phyloP scores from a whole-genome alignment of 1,284 basidiomycete species.

The Cutaneotrichosporon sp. region DNA sequence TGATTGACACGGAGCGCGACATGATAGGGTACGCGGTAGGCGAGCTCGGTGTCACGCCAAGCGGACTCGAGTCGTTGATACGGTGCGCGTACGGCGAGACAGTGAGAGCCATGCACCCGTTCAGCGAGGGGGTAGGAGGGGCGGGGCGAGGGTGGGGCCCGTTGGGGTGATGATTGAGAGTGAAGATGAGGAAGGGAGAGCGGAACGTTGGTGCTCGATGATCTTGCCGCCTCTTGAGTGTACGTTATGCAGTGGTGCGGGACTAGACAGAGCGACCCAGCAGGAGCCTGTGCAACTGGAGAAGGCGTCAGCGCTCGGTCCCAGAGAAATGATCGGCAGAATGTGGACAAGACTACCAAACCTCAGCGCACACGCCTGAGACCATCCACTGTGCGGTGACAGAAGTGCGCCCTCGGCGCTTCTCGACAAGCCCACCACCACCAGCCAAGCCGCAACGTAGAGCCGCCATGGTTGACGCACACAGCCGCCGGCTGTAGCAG shows the following conservation, averaged over 20 bases:
- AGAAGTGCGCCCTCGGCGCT: not conserved
- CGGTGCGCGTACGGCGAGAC: constrained; percentile 24
- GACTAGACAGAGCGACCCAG: not conserved
- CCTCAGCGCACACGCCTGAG: not conserved
- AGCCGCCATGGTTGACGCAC: not conserved
- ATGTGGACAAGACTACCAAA: constrained; percentile 3
- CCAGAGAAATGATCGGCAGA: constrained; percentile 10
- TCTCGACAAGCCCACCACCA: not conserved
- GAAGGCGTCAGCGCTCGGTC: constrained; percentile 11
- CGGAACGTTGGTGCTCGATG: not conserved
- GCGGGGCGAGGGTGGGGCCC: constrained; percentile 2
- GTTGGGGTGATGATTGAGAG: not conserved
- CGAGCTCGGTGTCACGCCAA: constrained; percentile 19
- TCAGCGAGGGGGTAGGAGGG: not conserved
- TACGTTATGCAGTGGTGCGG: not conserved
- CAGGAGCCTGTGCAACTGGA: not conserved
- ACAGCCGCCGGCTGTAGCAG: not conserved
- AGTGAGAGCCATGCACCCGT: constrained; percentile 26
- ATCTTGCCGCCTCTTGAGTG: constrained; percentile 3
- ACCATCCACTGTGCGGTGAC: not conserved
- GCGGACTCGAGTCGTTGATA: constrained; percentile 21
- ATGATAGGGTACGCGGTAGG: constrained; percentile 17
- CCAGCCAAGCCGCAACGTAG: not conserved
- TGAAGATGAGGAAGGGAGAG: constrained; percentile 1
- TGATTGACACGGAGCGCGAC: constrained; percentile 25